Evolutionary conservation across 140 eudicot genomes (phyloP).

Genomic region (Ambrosia hybrid): DNA sequence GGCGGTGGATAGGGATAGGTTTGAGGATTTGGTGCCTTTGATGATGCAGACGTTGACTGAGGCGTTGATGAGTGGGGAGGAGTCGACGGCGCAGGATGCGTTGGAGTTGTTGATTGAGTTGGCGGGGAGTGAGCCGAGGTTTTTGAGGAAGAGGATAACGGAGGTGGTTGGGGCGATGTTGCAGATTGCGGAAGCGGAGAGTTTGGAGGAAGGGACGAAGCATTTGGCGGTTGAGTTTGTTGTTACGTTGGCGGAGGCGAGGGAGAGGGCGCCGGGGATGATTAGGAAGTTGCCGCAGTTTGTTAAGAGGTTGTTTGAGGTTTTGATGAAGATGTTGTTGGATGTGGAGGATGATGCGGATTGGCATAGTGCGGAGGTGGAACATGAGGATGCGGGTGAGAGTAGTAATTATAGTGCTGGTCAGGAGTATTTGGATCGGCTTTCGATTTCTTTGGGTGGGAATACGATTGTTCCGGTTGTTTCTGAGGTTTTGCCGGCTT

Average conservation of each 20-base stretch:
- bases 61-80: conserved; percentile 51
- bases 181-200: conserved; percentile 61
- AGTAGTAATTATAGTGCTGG: conserved; percentile 63
- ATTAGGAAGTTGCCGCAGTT: conserved; percentile 74
- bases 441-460: conserved; percentile 64
- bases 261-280: conserved; percentile 79
- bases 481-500: conserved; percentile 53
- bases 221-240: conserved; percentile 72
- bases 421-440: conserved; percentile 66
- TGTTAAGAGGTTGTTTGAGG: conserved; percentile 50
- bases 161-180: conserved; percentile 67
- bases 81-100: conserved; percentile 62
- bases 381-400: conserved; percentile 73
- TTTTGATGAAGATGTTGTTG: conserved; percentile 65
- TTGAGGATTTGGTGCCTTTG: conserved; percentile 57
- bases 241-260: conserved; percentile 64
- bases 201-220: conserved; percentile 65
- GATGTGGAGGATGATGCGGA: conserved; percentile 70
- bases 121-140: conserved; percentile 71
- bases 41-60: conserved; percentile 65
- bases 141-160: conserved; percentile 52
- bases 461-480: conserved; percentile 67
- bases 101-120: conserved; percentile 58
- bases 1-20: conserved; percentile 49
- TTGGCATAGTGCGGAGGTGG: conserved; percentile 56